phyloP scores from a whole-genome alignment of 2,329 filamentous ascomycete species.

The Gremmenia infestans region DNA sequence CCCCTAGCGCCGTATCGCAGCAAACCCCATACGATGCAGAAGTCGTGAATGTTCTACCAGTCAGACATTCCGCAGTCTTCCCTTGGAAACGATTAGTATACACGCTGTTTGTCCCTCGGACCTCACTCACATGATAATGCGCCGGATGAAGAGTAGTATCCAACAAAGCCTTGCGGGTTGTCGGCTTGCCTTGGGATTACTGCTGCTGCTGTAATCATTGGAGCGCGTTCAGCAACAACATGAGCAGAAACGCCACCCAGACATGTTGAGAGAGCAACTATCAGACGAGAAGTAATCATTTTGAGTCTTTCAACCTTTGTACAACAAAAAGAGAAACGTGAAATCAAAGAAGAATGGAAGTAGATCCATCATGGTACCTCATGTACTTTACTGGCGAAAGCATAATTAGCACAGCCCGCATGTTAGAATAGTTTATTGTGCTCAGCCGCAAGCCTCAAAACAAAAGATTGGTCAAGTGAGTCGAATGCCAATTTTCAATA shows the following conservation, averaged over 20 bases:
- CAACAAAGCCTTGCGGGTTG: neutral
- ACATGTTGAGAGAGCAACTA: neutral
- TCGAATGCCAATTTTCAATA: neutral
- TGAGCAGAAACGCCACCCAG: neutral
- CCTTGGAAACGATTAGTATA: neutral
- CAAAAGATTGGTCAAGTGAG: neutral
- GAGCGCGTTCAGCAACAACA: neutral
- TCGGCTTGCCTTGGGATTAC: neutral
- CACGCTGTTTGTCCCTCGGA: no score
- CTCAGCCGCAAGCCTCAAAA: neutral
- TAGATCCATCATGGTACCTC: neutral
- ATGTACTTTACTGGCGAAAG: neutral
- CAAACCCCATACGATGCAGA: neutral
- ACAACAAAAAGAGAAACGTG: neutral
- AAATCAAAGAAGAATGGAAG: neutral
- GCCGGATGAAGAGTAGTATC: neutral
- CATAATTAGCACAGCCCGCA: neutral
- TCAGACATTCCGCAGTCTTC: neutral
- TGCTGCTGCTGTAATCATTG: neutral
- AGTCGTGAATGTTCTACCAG: neutral
- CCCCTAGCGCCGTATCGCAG: neutral
- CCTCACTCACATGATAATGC: no score
- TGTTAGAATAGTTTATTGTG: neutral
- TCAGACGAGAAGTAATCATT: neutral
- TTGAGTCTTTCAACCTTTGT: neutral